Evolutionary conservation across 73 alveolate genomes (phyloP).

Genomic region (Tetrahymena malaccensis): DNA sequence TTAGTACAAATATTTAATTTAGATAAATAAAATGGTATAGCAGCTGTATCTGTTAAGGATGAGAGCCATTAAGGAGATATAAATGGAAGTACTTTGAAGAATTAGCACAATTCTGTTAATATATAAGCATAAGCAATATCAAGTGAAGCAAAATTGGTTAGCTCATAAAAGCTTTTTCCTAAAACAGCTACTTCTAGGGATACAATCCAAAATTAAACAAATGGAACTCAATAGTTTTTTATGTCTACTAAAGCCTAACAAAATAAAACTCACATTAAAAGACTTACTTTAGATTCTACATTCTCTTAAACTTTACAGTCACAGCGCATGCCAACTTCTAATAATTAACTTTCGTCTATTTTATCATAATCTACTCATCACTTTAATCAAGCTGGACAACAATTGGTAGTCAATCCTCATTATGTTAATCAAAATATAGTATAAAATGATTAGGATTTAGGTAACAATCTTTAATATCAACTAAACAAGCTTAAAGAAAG

Average conservation of each 20-base stretch:
- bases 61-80: neutral
- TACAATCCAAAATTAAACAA: neutral
- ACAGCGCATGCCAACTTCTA: neutral
- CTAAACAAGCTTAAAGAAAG: neutral
- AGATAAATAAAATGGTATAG: neutral
- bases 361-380: neutral
- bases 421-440: neutral
- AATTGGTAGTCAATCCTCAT: neutral
- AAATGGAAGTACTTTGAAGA: neutral
- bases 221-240: neutral
- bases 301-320: neutral
- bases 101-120: neutral
- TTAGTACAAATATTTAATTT: neutral
- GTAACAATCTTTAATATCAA: neutral
- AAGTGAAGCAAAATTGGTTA: neutral
- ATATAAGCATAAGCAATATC: neutral
- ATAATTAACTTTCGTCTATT: neutral
- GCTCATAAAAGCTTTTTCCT: neutral
- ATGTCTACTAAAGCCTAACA: neutral
- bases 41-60: neutral
- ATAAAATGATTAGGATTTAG: neutral
- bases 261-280: neutral
- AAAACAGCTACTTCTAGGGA: neutral
- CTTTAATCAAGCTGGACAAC: neutral
- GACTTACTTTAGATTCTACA: neutral